Evolutionary conservation across 345 rosid genomes (phyloP).

Genomic region (Abelmoschus esculentus): DNA sequence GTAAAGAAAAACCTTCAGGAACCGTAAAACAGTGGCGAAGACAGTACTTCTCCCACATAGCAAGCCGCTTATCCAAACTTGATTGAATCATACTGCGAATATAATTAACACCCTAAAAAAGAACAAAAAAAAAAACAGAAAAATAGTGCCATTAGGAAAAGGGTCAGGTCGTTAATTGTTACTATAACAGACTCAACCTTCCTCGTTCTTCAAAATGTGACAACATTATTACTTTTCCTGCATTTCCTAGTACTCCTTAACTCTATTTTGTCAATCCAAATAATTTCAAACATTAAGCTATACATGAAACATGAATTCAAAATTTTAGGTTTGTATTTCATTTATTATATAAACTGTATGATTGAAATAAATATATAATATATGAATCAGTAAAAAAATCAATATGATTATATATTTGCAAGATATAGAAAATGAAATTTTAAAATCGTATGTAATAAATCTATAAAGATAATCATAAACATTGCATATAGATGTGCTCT

Average conservation of each 20-base stretch:
- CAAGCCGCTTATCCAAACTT: constrained; percentile 43
- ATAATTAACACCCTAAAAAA: constrained; percentile 47
- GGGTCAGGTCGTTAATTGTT: neutral
- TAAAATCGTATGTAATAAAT: neutral
- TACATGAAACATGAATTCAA: neutral
- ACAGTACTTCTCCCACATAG: constrained; percentile 74
- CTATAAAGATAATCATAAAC: neutral
- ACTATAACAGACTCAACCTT: no score
- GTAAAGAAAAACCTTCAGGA: constrained; percentile 61
- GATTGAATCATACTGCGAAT: constrained; percentile 48
- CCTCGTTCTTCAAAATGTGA: neutral
- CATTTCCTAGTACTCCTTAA: neutral
- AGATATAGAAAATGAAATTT: neutral
- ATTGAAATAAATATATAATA: no score
- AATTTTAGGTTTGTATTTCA: neutral
- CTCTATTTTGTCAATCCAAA: neutral
- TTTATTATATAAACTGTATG: neutral
- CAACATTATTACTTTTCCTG: neutral
- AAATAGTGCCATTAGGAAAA: neutral
- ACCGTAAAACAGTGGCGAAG: constrained; percentile 55
- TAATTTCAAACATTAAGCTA: neutral
- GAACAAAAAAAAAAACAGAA: no score
- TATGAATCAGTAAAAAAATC: no score
- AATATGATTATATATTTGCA: neutral
- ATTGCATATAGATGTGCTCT: no score